A percentile compares a stretch with the other conserved stretches of the same genome.
These are phyloP conservation scores for Saprolegnia parasitica DNA, from an alignment of 352 stramenopile genomes.

Conservation along the genomic window DNA sequence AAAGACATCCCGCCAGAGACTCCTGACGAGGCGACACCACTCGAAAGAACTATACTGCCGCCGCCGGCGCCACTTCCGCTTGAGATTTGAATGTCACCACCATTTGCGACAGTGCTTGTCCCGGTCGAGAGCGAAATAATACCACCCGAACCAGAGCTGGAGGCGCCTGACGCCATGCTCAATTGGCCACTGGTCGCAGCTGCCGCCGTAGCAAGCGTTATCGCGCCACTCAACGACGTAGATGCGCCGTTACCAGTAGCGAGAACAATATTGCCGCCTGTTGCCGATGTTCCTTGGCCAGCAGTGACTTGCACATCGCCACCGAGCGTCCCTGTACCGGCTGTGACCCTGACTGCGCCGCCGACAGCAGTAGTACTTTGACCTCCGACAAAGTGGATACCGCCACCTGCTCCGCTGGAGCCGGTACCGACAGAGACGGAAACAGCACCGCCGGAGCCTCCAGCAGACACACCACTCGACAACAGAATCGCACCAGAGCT, in stretches of 20 bases:
- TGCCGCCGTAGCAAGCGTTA: constrained; percentile 32
- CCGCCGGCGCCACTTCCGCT: constrained; percentile 12
- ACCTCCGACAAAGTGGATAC: constrained; percentile 28
- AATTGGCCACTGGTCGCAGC: constrained; percentile 31
- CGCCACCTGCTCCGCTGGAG: constrained; percentile 18
- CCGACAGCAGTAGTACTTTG: constrained; percentile 15
- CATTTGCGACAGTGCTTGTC: constrained; percentile 18
- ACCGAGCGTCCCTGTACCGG: constrained; percentile 24
- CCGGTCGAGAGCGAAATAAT: background rate
- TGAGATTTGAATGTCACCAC: constrained; percentile 27
- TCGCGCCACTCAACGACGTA: constrained; percentile 30
- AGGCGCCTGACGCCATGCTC: constrained; percentile 30
- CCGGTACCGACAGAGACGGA: constrained; percentile 23
- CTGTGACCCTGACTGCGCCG: constrained; percentile 25
- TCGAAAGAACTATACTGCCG: background rate
- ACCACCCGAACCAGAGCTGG: constrained; percentile 27
- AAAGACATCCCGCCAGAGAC: constrained; percentile 1
- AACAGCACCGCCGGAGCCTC: constrained; percentile 28
- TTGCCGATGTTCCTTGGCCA: constrained; percentile 19
- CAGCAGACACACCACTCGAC: constrained; percentile 20
- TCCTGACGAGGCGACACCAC: constrained; percentile 9
- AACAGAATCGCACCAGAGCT: constrained; percentile 16
- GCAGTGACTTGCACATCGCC: constrained; percentile 26
- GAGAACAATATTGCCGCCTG: constrained; percentile 34
- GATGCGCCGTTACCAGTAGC: constrained; percentile 31